A percentile compares a stretch with the other conserved stretches of the same genome.
Conservation (phyloP, 768 basidiomycete species). For the Suillus alpinus region DNA sequence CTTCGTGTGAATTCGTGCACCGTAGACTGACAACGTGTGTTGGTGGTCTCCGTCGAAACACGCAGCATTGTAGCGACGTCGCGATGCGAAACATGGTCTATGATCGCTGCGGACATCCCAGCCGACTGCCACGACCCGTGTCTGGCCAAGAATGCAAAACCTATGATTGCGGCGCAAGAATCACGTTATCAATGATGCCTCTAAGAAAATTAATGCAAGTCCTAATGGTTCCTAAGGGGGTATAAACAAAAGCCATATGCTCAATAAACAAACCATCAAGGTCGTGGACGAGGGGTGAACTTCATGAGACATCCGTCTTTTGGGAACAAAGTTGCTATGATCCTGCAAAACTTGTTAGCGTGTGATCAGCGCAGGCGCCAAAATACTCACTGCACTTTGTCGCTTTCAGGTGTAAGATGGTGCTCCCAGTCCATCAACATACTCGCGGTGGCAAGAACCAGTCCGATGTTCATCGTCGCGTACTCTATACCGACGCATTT, state of each 20-base stretch:
- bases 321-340: constrained; percentile 97
- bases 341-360: constrained; percentile 39
- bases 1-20: too few species aligned
- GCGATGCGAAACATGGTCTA: neutral
- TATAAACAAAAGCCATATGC: too few species aligned
- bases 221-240: neutral
- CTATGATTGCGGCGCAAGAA: neutral
- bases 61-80: neutral
- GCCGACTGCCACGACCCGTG: neutral
- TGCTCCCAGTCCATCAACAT: constrained; percentile 86
- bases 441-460: constrained; percentile 81
- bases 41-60: neutral
- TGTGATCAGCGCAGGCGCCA: constrained; percentile 4
- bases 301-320: constrained; percentile 86
- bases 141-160: neutral
- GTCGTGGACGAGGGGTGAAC: constrained; percentile 57
- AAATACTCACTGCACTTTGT: constrained; percentile 73
- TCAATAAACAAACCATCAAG: constrained; percentile 5
- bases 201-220: constrained; percentile 13
- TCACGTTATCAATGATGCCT: neutral
- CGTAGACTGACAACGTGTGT: too few species aligned
- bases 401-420: constrained; percentile 70
- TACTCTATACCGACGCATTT: constrained; percentile 92
- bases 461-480: constrained; percentile 84
- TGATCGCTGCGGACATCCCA: neutral